phyloP scores from a whole-genome alignment of 2,329 filamentous ascomycete genomes.

The Pleomassaria siparia region DNA sequence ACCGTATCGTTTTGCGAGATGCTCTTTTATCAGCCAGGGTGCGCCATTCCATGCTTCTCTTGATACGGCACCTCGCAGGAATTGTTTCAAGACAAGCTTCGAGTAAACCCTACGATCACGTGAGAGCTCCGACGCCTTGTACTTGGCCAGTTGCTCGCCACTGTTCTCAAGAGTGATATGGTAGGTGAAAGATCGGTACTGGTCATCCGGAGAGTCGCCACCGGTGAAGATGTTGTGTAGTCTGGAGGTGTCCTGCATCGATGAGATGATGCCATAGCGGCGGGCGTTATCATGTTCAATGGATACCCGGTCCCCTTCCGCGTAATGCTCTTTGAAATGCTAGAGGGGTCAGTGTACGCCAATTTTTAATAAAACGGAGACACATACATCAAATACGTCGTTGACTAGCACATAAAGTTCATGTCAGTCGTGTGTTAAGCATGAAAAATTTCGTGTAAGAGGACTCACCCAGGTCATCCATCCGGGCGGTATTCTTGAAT shows the following conservation, averaged over 20 bases:
- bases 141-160: conserved; percentile 51
- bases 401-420: conserved; percentile 31
- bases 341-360: conserved; percentile 15
- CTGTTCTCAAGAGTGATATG: conserved; percentile 35
- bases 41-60: conserved; percentile 94
- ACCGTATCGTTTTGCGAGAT: conserved; percentile 79
- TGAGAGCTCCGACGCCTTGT: conserved; percentile 63
- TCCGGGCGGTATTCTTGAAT: conserved; percentile 78
- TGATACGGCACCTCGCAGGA: conserved; percentile 92
- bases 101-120: conserved; percentile 92
- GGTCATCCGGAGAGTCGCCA: conserved; percentile 26
- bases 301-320: conserved; percentile 34
- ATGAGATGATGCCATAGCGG: conserved; percentile 31
- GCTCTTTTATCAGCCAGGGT: conserved; percentile 89
- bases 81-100: conserved; percentile 88
- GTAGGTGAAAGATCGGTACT: conserved; percentile 35
- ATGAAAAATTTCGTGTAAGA: background rate
- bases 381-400: conserved; percentile 31
- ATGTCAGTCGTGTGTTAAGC: conserved; percentile 40
- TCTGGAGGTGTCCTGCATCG: conserved; percentile 34
- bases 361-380: background rate
- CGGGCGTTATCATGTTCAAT: conserved; percentile 33
- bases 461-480: conserved; percentile 72
- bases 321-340: conserved; percentile 40
- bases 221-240: conserved; percentile 30